Evolutionary conservation across 2,329 filamentous ascomycete species (phyloP).

Genomic region (Xylaria sp.): DNA sequence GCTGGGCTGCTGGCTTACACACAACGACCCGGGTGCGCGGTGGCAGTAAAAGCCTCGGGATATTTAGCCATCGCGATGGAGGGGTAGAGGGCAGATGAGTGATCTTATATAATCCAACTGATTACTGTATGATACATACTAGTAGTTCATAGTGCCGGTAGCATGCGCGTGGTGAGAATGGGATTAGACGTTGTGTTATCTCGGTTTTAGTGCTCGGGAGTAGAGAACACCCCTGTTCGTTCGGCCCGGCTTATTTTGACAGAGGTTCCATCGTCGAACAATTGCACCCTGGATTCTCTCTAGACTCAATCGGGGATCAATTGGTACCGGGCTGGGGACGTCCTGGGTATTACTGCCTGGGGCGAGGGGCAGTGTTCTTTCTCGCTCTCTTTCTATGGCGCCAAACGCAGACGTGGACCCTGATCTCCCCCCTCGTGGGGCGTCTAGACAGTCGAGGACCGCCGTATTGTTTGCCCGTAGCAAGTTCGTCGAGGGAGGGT

Average conservation of each 20-base stretch:
- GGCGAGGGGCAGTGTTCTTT: neutral
- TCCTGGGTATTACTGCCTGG: neutral
- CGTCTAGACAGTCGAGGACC: conserved; percentile 3
- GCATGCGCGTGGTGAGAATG: conserved; percentile 10
- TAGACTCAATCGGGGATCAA: no score
- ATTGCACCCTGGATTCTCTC: no score
- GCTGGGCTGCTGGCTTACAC: neutral
- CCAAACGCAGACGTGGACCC: neutral
- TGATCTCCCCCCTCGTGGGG: conserved; percentile 13
- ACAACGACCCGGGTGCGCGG: neutral
- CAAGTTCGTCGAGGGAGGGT: conserved; percentile 26
- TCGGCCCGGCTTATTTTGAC: conserved; percentile 38
- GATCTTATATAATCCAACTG: conserved; percentile 37
- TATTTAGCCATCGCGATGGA: conserved; percentile 8
- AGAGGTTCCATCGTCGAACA: conserved; percentile 8
- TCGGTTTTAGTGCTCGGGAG: conserved; percentile 3
- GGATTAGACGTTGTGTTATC: conserved; percentile 16
- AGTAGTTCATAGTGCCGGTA: neutral
- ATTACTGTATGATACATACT: conserved; percentile 36
- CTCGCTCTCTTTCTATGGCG: neutral
- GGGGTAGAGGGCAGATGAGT: conserved; percentile 25
- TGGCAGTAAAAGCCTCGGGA: conserved; percentile 5
- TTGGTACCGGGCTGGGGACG: no score
- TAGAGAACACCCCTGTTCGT: conserved; percentile 21
- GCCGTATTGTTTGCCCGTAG: conserved; percentile 15